Evolutionary conservation across 371 early-diverging fungal species (phyloP).

Genomic region (Rhizopus stolonifer): DNA sequence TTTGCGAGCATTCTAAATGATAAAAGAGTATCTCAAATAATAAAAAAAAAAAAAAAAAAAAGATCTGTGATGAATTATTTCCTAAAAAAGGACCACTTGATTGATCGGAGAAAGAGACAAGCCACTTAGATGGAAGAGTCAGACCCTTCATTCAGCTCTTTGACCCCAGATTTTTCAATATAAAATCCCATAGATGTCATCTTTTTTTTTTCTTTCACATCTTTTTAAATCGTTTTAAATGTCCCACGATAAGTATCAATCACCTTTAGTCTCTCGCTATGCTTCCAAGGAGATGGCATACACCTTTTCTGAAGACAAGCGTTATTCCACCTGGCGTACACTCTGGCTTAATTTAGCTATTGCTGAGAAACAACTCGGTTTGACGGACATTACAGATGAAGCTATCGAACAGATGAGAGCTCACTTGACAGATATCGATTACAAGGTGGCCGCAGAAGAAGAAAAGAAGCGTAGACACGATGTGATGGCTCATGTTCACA

Average conservation of each 20-base stretch:
- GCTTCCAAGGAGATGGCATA: conserved; percentile 96
- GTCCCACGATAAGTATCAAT: conserved; percentile 78
- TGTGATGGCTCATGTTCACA: conserved; percentile 98
- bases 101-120: background rate
- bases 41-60: too few relatives aligned
- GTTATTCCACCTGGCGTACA: conserved; percentile 92
- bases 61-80: background rate
- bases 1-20: too few relatives aligned
- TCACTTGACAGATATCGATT: conserved; percentile 89
- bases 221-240: conserved; percentile 7
- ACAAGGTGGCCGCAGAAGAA: conserved; percentile 84
- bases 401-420: conserved; percentile 90
- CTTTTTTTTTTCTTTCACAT: conserved; percentile 6
- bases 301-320: conserved; percentile 94
- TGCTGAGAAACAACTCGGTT: conserved; percentile 90
- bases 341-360: conserved; percentile 94
- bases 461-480: conserved; percentile 96
- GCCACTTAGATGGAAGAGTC: conserved; percentile 16
- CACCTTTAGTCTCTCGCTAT: conserved; percentile 95
- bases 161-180: background rate
- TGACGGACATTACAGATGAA: conserved; percentile 83
- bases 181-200: background rate
- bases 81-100: background rate
- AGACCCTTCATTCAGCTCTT: background rate
- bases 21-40: too few relatives aligned